Evolutionary conservation across 1,139 yeast genomes (phyloP).

Genomic region (Debaryomycetaceae sp.): DNA sequence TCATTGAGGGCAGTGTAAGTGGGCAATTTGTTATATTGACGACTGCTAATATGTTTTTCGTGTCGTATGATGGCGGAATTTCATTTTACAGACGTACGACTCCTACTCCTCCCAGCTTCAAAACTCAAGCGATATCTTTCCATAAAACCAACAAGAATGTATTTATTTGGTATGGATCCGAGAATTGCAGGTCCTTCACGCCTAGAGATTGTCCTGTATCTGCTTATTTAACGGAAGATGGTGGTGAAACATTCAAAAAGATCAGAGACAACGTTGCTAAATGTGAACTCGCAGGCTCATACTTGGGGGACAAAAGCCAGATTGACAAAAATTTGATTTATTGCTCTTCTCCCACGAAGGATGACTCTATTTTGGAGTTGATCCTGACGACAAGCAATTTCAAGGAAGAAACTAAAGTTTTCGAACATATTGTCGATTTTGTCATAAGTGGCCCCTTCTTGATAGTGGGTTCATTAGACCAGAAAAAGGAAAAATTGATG

Average conservation of each 20-base stretch:
- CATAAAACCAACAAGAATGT: constrained; percentile 52
- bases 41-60: constrained; percentile 44
- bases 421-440: constrained; percentile 36
- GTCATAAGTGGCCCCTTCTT: constrained; percentile 54
- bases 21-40: constrained; percentile 65
- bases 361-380: constrained; percentile 19
- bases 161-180: constrained; percentile 68
- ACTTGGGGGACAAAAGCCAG: constrained; percentile 30
- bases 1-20: constrained; percentile 60
- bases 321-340: constrained; percentile 51
- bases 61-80: constrained; percentile 68
- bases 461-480: constrained; percentile 60
- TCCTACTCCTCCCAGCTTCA: constrained; percentile 48
- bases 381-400: constrained; percentile 27
- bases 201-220: constrained; percentile 47
- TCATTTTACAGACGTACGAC: constrained; percentile 42
- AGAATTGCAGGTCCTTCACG: constrained; percentile 48
- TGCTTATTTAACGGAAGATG: constrained; percentile 60
- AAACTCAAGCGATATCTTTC: constrained; percentile 48
- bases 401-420: constrained; percentile 16
- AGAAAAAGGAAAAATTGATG: constrained; percentile 41
- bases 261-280: constrained; percentile 48
- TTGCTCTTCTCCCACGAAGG: constrained; percentile 49
- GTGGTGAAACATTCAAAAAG: constrained; percentile 57
- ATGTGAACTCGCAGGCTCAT: constrained; percentile 69